A percentile compares a stretch with the other conserved stretches of the same genome.
Conservation (phyloP, 352 stramenopile species). For the Phytophthora ohioensis region DNA sequence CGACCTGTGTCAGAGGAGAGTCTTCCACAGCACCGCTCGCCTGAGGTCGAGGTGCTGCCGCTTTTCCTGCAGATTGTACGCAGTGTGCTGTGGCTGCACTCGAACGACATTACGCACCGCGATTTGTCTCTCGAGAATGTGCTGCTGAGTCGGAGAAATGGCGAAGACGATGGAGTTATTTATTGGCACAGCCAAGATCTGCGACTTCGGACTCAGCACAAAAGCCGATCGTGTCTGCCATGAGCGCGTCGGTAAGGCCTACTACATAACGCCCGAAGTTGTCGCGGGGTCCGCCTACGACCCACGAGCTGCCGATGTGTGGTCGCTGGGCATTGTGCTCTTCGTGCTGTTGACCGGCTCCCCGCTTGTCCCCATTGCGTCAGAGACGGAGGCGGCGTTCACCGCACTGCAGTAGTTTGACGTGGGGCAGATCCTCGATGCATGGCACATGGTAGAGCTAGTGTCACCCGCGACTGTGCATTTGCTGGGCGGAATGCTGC, state of each 20-base stretch:
- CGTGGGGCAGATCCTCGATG: constrained; percentile 16
- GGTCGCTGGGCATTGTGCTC: constrained; percentile 64
- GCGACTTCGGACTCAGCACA: constrained; percentile 69
- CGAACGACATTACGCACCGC: constrained; percentile 54
- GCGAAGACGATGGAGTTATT: not conserved
- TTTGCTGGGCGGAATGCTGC: not conserved
- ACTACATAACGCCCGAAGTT: constrained; percentile 67
- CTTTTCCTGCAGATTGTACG: constrained; percentile 41
- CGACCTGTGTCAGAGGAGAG: constrained; percentile 44
- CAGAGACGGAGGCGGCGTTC: constrained; percentile 42
- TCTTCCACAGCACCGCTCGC: constrained; percentile 23
- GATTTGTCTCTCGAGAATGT: constrained; percentile 68
- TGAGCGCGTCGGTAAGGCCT: constrained; percentile 47
- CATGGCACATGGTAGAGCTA: not conserved
- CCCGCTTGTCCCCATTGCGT: constrained; percentile 44
- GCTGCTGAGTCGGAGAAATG: constrained; percentile 4
- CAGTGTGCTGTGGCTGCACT: constrained; percentile 48
- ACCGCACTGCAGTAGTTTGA: constrained; percentile 43
- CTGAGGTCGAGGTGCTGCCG: constrained; percentile 23
- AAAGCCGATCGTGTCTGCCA: constrained; percentile 30
- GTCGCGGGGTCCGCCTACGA: constrained; percentile 48
- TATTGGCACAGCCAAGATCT: constrained; percentile 50
- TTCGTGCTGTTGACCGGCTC: constrained; percentile 72
- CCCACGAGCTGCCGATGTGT: constrained; percentile 53
- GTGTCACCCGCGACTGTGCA: not conserved